These are phyloP conservation scores for Fusarium humuli DNA, from an alignment of 2,329 filamentous ascomycete genomes.

Conservation along the genomic window DNA sequence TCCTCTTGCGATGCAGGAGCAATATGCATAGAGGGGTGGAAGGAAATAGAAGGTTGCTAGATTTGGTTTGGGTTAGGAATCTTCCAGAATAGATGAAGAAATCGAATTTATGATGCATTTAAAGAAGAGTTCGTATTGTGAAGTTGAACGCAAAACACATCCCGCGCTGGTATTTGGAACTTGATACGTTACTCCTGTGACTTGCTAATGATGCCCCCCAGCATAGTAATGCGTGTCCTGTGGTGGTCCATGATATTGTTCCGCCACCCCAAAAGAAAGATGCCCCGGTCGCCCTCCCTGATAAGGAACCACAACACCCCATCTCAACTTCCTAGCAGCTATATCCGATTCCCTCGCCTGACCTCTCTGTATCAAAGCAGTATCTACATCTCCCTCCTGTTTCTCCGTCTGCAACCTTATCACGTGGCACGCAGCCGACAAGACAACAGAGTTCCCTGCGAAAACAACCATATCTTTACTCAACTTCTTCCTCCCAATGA, in stretches of 20 bases:
- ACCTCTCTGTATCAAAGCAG: neutral
- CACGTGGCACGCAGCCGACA: neutral
- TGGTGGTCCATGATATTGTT: neutral
- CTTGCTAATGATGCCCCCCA: accelerated
- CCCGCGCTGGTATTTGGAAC: too few relatives aligned
- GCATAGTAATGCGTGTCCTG: neutral
- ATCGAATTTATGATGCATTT: neutral
- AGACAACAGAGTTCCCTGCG: neutral
- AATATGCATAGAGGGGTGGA: neutral
- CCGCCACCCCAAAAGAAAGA: neutral
- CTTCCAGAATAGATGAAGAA: neutral
- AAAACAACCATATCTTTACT: neutral
- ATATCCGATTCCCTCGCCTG: neutral
- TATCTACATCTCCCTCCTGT: neutral
- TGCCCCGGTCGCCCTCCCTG: neutral
- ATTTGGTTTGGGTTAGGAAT: neutral
- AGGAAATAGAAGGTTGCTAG: neutral
- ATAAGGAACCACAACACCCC: neutral
- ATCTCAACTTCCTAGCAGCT: neutral
- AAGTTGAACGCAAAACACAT: too few relatives aligned
- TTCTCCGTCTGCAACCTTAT: neutral
- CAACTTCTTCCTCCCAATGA: neutral
- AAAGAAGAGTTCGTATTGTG: too few relatives aligned
- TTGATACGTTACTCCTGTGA: accelerated
- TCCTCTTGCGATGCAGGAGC: constrained; percentile 1